These are phyloP conservation scores for Emergomyces orientalis DNA, from an alignment of 2,329 filamentous ascomycete genomes.

Conservation along the genomic window DNA sequence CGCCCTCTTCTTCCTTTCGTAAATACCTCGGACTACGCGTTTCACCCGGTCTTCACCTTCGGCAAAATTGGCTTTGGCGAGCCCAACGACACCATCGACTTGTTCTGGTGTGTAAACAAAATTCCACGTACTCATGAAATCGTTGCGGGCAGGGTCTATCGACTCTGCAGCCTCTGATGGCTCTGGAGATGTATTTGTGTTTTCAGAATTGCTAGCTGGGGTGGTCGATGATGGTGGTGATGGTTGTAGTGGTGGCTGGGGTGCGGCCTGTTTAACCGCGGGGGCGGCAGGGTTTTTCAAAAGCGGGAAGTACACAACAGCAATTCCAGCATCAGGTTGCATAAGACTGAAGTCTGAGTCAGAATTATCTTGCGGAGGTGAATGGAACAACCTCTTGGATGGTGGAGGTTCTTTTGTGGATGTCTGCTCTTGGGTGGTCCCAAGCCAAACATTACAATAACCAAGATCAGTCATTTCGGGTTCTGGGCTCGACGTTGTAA, in stretches of 20 bases:
- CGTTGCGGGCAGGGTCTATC: slow-evolving; percentile 72
- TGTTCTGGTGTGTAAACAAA: slow-evolving; percentile 91
- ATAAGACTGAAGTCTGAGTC: slow-evolving; percentile 60
- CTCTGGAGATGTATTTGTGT: slow-evolving; percentile 15
- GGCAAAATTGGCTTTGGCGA: slow-evolving; percentile 78
- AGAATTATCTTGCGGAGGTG: slow-evolving; percentile 40
- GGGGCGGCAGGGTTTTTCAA: slow-evolving; percentile 58
- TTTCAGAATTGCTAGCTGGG: slow-evolving; percentile 16
- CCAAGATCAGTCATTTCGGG: slow-evolving; percentile 50
- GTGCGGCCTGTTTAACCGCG: slow-evolving; percentile 9
- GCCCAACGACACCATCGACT: slow-evolving; percentile 70
- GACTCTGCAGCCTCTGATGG: slow-evolving; percentile 52
- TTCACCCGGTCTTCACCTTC: slow-evolving; percentile 72
- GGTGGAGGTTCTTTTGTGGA: slow-evolving; percentile 45
- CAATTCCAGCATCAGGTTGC: slow-evolving; percentile 71
- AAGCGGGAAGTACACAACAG: slow-evolving; percentile 84
- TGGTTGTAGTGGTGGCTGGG: background rate
- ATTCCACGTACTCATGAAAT: slow-evolving; percentile 95
- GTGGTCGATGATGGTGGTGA: slow-evolving; percentile 17
- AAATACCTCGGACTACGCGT: slow-evolving; percentile 74
- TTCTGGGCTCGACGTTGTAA: slow-evolving; percentile 30
- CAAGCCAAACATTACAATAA: slow-evolving; percentile 87
- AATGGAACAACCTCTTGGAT: slow-evolving; percentile 41
- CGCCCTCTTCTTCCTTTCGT: slow-evolving; percentile 73
- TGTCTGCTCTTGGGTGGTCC: slow-evolving; percentile 65